Base-by-base conservation (phyloP, 2,329 filamentous ascomycete species). In the Polytolypa hystricis region DNA sequence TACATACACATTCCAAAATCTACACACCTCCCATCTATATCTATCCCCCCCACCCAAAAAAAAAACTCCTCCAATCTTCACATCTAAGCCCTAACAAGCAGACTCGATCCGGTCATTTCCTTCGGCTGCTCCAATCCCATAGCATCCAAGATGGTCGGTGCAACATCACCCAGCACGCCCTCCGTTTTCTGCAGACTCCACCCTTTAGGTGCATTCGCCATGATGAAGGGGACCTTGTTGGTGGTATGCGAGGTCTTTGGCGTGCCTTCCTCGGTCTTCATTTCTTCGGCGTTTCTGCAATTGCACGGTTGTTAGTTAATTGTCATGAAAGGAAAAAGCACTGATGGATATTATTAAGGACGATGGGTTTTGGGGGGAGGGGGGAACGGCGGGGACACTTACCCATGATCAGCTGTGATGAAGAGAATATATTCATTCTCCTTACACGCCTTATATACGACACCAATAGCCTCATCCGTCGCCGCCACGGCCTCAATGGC, bases 201-300 rank as follows among this genome's bases (percentile, higher is more conserved):
- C 50, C 84, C 83, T 56, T 82, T 74, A 27, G 91, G 91, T 6
- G 87, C 87, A 60, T 96, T 98, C 58, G 87, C 85, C 87, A 98
- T 94, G 64, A 96, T 77, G 58, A 98, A 89, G 7, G 91, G 91
- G 36, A 98, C 91, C 63, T 91, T 91, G 74, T 98, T 98, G 48
- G 82, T 87, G 30, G 91, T 98, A 71, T 98, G 91, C 35, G 84
- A 89, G 6, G 91, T 98, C 77, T 98, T 98, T 52, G 91, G 91
- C 58, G 85, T 93, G 60, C 87, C 86, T 60, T 95, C 84, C 50
- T 84, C 69, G 57, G 86, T 96, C 65, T 96, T 81, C 91, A 98
- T 98, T 70, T 98, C 91, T 69, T 98, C 91, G 39, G 91, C 91
- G 56, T 98, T 98, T 54, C 71, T 73, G 12, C 6, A 11, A 27